Percentiles rank a stretch among this genome's conserved stretches.
phyloP scores from a whole-genome alignment of 78 protist species.

The Emiliania huxleyi region DNA sequence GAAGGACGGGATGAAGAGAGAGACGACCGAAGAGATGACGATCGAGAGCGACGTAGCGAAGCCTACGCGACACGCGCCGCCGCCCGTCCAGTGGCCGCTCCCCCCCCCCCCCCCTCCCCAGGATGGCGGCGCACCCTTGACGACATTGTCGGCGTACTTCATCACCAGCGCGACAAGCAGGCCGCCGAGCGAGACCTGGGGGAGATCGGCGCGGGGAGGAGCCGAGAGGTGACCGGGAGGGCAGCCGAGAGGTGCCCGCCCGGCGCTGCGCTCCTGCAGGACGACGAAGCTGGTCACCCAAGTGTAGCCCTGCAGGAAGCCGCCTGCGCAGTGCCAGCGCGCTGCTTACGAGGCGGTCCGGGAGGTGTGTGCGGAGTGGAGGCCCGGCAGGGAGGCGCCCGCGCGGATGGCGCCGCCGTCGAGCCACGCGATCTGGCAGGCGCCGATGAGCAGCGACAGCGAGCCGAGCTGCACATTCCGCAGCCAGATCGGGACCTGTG shows the following conservation, averaged over 20 bases:
- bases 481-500: not conserved
- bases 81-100: too few relatives aligned
- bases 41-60: constrained; percentile 70
- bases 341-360: too few relatives aligned
- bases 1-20: constrained; percentile 25
- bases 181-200: constrained; percentile 63
- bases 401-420: not conserved
- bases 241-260: too few relatives aligned
- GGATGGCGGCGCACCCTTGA: too few relatives aligned
- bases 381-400: constrained; percentile 52
- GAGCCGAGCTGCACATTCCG: constrained; percentile 16
- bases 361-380: too few relatives aligned
- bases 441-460: not conserved
- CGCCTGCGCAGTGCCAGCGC: too few relatives aligned
- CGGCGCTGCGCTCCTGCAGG: not conserved
- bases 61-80: too few relatives aligned
- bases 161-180: constrained; percentile 70
- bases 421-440: not conserved
- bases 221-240: too few relatives aligned
- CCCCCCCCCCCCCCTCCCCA: too few relatives aligned
- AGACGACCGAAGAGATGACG: constrained; percentile 37
- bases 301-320: constrained; percentile 56
- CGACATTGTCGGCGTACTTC: constrained; percentile 79
- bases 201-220: too few relatives aligned
- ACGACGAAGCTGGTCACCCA: not conserved